Conservation (phyloP, 257 asterid species). For the Primulina tabacum region DNA sequence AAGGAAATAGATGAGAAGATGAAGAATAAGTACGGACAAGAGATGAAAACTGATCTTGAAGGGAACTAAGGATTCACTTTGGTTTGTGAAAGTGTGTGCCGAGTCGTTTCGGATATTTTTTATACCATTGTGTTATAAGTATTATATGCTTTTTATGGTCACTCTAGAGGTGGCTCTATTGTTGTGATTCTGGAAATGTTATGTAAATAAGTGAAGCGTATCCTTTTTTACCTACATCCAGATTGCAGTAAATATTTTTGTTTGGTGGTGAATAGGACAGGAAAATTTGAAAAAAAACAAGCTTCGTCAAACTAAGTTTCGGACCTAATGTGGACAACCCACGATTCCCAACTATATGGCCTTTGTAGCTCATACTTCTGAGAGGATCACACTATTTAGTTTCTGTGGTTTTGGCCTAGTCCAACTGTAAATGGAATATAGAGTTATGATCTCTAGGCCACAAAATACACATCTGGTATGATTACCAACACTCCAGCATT, state of each 20-base stretch:
- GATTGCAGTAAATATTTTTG: too few relatives aligned
- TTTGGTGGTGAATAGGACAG: too few relatives aligned
- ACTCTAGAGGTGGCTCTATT: not conserved
- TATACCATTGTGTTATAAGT: too few relatives aligned
- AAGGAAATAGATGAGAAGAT: constrained; percentile 57
- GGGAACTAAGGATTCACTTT: constrained; percentile 2
- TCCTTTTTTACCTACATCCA: too few relatives aligned
- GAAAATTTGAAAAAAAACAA: too few relatives aligned
- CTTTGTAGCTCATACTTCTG: not conserved
- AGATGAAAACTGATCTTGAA: constrained; percentile 37
- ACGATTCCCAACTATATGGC: not conserved
- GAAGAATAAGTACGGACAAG: constrained; percentile 55
- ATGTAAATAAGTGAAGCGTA: not conserved
- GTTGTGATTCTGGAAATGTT: not conserved
- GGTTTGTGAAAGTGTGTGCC: not conserved
- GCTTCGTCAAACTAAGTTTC: too few relatives aligned
- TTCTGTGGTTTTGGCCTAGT: not conserved
- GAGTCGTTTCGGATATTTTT: not conserved
- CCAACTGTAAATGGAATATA: not conserved
- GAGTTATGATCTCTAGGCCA: not conserved
- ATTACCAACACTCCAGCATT: not conserved
- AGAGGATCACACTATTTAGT: not conserved
- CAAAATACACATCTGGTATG: not conserved
- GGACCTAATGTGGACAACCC: not conserved
- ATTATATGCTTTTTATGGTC: not conserved